Percentiles rank a stretch among this genome's conserved stretches.
Evolutionary conservation across 192 early-diverging fungal genomes (phyloP).

Genomic region (Rhizophagus clarus): DNA sequence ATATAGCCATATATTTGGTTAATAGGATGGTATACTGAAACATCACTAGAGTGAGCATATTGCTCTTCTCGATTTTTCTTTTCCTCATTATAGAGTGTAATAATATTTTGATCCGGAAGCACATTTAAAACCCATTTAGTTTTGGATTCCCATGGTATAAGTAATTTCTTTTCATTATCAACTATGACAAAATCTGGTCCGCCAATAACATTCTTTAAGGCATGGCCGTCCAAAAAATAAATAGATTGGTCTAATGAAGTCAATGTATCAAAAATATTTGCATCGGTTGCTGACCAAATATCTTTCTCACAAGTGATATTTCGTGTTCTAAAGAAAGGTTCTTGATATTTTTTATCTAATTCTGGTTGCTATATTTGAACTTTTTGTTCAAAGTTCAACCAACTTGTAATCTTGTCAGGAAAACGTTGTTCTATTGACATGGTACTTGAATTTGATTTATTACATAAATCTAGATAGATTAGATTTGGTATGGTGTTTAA

Average conservation of each 20-base stretch:
- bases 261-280: background rate
- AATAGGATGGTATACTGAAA: background rate
- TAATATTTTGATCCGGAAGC: background rate
- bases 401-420: background rate
- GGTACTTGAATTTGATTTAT: constrained; percentile 1
- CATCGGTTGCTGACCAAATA: background rate
- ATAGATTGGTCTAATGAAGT: background rate
- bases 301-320: background rate
- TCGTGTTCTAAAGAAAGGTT: background rate
- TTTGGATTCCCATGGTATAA: background rate
- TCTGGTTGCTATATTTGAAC: constrained; percentile 1
- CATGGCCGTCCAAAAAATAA: background rate
- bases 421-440: background rate
- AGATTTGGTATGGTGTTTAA: constrained; percentile 13
- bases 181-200: background rate
- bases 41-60: background rate
- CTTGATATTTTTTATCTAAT: background rate
- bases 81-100: background rate
- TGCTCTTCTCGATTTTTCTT: background rate
- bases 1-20: background rate
- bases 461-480: background rate
- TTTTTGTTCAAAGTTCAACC: background rate
- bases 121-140: background rate
- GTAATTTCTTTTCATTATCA: background rate
- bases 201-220: background rate